Conservation (phyloP, 257 asterid species). For the Nicotiana attenuata region DNA sequence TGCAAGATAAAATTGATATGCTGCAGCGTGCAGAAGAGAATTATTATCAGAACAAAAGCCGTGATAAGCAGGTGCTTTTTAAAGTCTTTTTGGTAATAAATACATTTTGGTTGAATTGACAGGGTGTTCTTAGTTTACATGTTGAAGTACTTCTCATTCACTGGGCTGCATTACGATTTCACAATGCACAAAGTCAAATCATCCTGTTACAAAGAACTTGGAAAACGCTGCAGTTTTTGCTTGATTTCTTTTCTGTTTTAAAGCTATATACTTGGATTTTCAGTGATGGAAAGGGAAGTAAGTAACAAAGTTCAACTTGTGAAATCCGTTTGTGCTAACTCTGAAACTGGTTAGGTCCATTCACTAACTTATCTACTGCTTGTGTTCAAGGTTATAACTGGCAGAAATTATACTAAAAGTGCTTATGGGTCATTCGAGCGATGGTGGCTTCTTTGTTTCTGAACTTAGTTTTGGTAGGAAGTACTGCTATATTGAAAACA, state of each 20-base stretch:
- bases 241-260: not conserved
- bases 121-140: not conserved
- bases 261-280: not conserved
- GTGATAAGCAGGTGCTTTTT: constrained; percentile 48
- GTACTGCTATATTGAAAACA: too few species aligned
- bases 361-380: not conserved
- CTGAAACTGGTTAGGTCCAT: not conserved
- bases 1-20: constrained; percentile 52
- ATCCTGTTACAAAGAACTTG: not conserved
- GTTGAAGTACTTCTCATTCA: not conserved
- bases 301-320: not conserved
- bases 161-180: not conserved
- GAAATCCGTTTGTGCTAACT: not conserved
- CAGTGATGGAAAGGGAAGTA: not conserved
- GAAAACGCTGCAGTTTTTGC: not conserved
- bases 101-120: constrained; percentile 9
- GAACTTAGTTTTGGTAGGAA: too few species aligned
- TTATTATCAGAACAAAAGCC: constrained; percentile 46
- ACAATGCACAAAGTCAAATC: not conserved
- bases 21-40: constrained; percentile 83
- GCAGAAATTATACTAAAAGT: not conserved
- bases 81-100: not conserved
- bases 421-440: too few species aligned
- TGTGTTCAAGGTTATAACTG: not conserved
- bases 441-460: too few species aligned